Conservation (phyloP, 768 basidiomycete genomes). For the Scleroderma citrinum region DNA sequence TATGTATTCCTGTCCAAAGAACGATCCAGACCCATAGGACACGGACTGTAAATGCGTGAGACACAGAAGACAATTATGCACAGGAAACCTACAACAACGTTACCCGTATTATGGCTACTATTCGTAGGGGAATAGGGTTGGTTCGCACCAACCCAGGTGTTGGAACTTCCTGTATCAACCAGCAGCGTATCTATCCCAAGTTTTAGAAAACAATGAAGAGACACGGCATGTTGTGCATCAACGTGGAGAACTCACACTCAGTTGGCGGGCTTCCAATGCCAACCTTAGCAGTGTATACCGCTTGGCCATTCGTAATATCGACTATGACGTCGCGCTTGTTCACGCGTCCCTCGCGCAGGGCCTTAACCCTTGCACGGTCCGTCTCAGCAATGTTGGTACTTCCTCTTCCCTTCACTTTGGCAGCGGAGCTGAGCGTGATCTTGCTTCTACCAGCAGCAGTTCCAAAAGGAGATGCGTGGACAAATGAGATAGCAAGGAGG, state of each 20-base stretch:
- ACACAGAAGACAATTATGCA: not conserved
- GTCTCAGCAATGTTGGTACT: constrained; percentile 7
- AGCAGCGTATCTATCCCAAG: constrained; percentile 19
- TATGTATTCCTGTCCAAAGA: constrained; percentile 14
- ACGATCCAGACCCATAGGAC: constrained; percentile 17
- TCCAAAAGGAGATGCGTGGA: constrained; percentile 10
- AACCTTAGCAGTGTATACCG: constrained; percentile 25
- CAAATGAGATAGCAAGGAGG: constrained; percentile 8
- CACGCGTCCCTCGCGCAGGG: constrained; percentile 1
- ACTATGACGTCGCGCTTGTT: constrained; percentile 7
- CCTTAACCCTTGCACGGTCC: constrained; percentile 17
- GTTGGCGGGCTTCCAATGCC: constrained; percentile 21
- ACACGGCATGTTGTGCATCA: not conserved
- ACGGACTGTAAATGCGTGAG: not conserved
- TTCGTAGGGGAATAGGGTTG: constrained; percentile 12
- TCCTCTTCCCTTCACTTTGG: constrained; percentile 9
- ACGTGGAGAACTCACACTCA: constrained; percentile 15
- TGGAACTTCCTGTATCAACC: constrained; percentile 29
- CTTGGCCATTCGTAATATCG: constrained; percentile 13
- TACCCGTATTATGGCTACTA: constrained; percentile 15
- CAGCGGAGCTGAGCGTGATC: constrained; percentile 9
- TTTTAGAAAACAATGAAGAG: not conserved
- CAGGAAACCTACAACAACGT: constrained; percentile 9
- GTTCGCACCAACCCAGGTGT: constrained; percentile 28
- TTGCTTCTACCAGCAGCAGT: not conserved